Evolutionary conservation across 2,329 filamentous ascomycete genomes (phyloP), one percentile per base, ranked within the genome.

Genomic region (Clarireedia homoeocarpa): DNA sequence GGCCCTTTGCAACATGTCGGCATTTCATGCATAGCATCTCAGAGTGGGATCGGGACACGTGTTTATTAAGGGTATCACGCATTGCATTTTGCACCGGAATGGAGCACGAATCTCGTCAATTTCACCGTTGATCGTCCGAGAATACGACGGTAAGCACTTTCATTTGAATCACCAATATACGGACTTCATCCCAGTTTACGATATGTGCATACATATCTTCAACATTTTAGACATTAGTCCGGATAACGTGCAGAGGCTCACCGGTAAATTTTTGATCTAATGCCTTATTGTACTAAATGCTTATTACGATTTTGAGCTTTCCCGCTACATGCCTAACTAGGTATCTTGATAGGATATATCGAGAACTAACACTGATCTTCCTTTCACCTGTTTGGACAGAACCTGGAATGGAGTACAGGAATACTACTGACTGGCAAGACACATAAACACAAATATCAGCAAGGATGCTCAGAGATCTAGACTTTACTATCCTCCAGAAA

Each of bases 101-200:
- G 30, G 15, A 27, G 15, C 24, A 12, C 27, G 34, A 9, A 40
- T 48, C 34, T 48, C 3, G 20, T 24, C 20, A 20, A 23, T 53
- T 39, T 30, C 39, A 38, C 24, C 15, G 17, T 40, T 40, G 38
- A 40, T 40, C 38, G 38, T 40, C 14, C 17, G 38, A 53, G 36
- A 53, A 53, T 48, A 20, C 44, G 36, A 48, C 51, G 24, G 51
- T 40, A 48, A 48, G 51, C 44, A 53, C 44, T 53, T 12, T 48
- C 48, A 39, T 40, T 4, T 14, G 44, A 53, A 5, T 40, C 38
- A 6, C 15, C 6, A 40, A n/a, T 40, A 40, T 6, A 40, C 17
- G 38, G 38, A 4, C 17, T 40, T 40, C 15, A 40, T 10, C 17
- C 38, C 3, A 40, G 38, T 40, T 40, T 40, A 14, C 38, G 17